Evolutionary conservation across 75 land plant genomes (phyloP), one percentile per base, ranked within the genome.

Genomic region (Adiantum capillusveneris): DNA sequence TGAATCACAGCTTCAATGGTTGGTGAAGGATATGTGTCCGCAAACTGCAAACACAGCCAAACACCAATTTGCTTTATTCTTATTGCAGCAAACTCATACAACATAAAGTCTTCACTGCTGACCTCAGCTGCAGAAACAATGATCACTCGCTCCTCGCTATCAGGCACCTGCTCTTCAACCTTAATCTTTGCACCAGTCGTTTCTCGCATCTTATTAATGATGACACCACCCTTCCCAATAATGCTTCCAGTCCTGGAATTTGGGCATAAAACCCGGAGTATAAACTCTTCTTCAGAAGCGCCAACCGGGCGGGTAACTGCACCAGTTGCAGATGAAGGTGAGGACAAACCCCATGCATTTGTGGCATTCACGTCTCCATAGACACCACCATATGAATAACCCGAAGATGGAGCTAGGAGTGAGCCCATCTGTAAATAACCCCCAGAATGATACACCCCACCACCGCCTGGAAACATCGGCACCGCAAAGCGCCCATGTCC

Each of bases 1-100:
- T 84, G 83, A 13, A 90, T 65, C 6, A 77, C 84, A 12, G 99
- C 99, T 53, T 95, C 97, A n/a, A 84, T 52, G 19, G 80, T 67
- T 11, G 97, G 84, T 29, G 99, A 95, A 13, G 57, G 31, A 21
- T 69, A 66, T 13, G 84, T 90, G 39, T 83, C 83, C 59, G 75
- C 78, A 62, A 59, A 59, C 90, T 86, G 70, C 42, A 71, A 41
- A 19, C 17, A 46, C 12, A 30, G 22, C 41, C 11, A 65, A 7
- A 36, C 6, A 37, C 11, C 17, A 25, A 11, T 12, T 11, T 6
- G 26, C 20, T 54, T 27, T 5, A n/a, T n/a, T n/a, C n/a, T n/a
- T n/a, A n/a, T n/a, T n/a, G n/a, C n/a, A n/a, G n/a, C n/a, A n/a
- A n/a, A n/a, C n/a, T n/a, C n/a, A n/a, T n/a, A n/a, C n/a, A n/a